These are phyloP conservation scores for Penicillium vulpinum DNA, from an alignment of 2,329 filamentous ascomycete species.

Conservation along the genomic window DNA sequence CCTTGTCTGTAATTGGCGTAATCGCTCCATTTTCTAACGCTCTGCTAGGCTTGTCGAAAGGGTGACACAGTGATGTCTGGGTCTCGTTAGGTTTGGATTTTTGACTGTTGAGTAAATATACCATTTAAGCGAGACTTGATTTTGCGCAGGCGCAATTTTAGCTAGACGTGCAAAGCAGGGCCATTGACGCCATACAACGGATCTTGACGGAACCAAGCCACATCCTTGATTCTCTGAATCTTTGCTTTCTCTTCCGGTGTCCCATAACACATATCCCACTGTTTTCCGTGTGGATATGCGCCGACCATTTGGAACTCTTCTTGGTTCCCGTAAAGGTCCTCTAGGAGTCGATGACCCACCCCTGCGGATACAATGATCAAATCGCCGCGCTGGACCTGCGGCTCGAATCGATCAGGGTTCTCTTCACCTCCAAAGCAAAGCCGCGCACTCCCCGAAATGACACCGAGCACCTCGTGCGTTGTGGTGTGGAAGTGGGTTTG, in stretches of 20 bases:
- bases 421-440: slow-evolving; percentile 67
- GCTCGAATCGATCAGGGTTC: slow-evolving; percentile 59
- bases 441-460: slow-evolving; percentile 58
- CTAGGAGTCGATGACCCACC: slow-evolving; percentile 62
- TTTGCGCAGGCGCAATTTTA: not conserved
- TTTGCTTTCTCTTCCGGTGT: slow-evolving; percentile 56
- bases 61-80: slow-evolving; percentile 24
- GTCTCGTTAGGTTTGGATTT: not conserved
- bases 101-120: slow-evolving; percentile 1
- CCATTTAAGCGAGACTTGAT: not conserved
- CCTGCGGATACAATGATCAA: slow-evolving; percentile 66
- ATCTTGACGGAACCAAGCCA: slow-evolving; percentile 62
- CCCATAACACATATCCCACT: slow-evolving; percentile 74
- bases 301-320: slow-evolving; percentile 65
- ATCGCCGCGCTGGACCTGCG: slow-evolving; percentile 59
- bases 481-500: slow-evolving; percentile 68
- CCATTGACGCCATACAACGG: slow-evolving; percentile 60
- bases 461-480: slow-evolving; percentile 65
- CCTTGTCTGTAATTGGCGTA: not conserved
- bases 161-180: slow-evolving; percentile 48
- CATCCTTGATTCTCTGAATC: slow-evolving; percentile 47
- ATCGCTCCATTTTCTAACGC: slow-evolving; percentile 26
- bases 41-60: slow-evolving; percentile 41
- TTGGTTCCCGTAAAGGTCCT: slow-evolving; percentile 52
- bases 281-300: slow-evolving; percentile 58